These are phyloP conservation scores for Stentor roeselii DNA, from an alignment of 73 alveolate species.

Conservation along the genomic window DNA sequence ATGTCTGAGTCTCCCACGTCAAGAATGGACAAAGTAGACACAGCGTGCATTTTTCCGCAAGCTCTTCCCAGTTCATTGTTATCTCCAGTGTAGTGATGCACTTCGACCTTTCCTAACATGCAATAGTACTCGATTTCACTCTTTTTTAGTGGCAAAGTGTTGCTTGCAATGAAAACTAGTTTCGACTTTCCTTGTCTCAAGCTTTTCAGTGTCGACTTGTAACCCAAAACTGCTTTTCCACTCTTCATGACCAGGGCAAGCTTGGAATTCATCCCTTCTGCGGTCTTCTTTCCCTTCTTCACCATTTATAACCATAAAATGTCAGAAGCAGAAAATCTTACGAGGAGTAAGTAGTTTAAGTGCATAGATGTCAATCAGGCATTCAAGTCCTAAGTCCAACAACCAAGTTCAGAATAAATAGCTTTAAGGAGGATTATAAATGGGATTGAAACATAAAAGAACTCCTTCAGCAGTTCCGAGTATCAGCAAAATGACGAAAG, in stretches of 20 bases:
- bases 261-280: conserved; percentile 84
- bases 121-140: conserved; percentile 95
- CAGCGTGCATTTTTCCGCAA: conserved; percentile 95
- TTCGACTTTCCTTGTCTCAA: conserved; percentile 88
- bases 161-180: conserved; percentile 88
- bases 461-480: neutral
- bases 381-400: neutral
- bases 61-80: conserved; percentile 93
- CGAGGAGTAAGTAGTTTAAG: neutral
- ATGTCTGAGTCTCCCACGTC: conserved; percentile 92
- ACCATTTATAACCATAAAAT: conserved; percentile 45
- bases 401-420: too few species aligned
- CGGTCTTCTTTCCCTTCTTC: conserved; percentile 49
- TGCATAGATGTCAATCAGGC: neutral
- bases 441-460: neutral
- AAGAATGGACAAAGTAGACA: conserved; percentile 78
- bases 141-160: conserved; percentile 93
- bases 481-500: neutral
- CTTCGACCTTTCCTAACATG: conserved; percentile 69
- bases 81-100: conserved; percentile 87
- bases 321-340: neutral
- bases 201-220: conserved; percentile 88
- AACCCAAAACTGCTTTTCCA: conserved; percentile 93
- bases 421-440: too few species aligned
- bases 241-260: conserved; percentile 92